Evolutionary conservation across 805 yeast genomes (phyloP).

Genomic region (Yarrowia divulgata): DNA sequence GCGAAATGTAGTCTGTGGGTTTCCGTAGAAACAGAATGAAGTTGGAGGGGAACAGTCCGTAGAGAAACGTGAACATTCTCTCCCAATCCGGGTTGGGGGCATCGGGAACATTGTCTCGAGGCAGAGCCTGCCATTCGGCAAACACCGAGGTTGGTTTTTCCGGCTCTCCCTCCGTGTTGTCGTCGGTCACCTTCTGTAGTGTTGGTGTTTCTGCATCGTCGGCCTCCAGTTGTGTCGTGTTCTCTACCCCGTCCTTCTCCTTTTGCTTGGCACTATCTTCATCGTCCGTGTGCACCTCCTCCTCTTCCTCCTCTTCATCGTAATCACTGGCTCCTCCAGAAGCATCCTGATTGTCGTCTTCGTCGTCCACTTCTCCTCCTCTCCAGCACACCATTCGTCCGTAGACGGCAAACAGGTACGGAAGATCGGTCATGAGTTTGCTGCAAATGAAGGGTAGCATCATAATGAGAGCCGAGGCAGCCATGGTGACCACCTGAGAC

Average conservation of each 20-base stretch:
- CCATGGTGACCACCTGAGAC: slow-evolving; percentile 53
- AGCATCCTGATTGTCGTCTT: slow-evolving; percentile 33
- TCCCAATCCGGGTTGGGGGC: slow-evolving; percentile 27
- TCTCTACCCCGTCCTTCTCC: slow-evolving; percentile 25
- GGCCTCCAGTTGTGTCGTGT: neutral
- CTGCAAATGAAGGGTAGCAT: slow-evolving; percentile 56
- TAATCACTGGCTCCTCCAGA: neutral
- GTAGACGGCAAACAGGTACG: slow-evolving; percentile 56
- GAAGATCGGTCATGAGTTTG: slow-evolving; percentile 47
- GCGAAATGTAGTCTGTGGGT: slow-evolving; percentile 53
- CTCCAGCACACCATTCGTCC: slow-evolving; percentile 56
- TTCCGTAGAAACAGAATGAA: slow-evolving; percentile 54
- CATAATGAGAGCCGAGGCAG: slow-evolving; percentile 53
- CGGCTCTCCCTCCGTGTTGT: neutral
- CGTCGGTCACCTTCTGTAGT: too few relatives aligned
- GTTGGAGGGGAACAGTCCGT: slow-evolving; percentile 65
- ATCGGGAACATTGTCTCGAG: slow-evolving; percentile 12
- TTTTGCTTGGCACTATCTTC: slow-evolving; percentile 36
- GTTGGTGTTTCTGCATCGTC: too few relatives aligned
- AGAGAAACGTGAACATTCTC: slow-evolving; percentile 57
- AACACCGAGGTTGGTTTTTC: neutral
- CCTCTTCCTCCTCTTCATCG: slow-evolving; percentile 36
- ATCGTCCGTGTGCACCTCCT: slow-evolving; percentile 40
- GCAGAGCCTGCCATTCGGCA: slow-evolving; percentile 2
- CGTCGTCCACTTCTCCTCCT: slow-evolving; percentile 39